Base-by-base conservation (phyloP, 2,329 filamentous ascomycete species). In the Fusarium staphyleae region DNA sequence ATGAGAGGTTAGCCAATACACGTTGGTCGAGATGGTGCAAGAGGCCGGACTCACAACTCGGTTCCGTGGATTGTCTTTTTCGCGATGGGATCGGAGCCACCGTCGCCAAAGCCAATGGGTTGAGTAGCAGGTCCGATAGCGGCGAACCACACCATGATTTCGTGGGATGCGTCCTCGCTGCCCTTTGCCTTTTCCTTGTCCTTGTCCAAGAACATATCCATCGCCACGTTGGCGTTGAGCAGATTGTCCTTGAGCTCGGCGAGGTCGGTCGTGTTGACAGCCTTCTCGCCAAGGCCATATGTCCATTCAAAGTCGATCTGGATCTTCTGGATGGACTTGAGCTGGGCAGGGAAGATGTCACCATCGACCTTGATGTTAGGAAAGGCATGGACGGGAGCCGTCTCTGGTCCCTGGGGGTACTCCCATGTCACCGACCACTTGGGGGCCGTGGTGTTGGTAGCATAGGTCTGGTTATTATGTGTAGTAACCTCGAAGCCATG, bases 101-200 rank as follows among this genome's bases (percentile, higher is more conserved):
- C 48, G 1, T 70, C 40, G 12, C 53, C 45, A 3, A 66, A 66
- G 34, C 81, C 82, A 54, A 83, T 75, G 19, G 81, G 78, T 55
- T 81, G 75, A 1, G 81, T 76, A 2, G 76, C 69, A 2, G 68
- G 13, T 3, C 81, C 81, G 39, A 78, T 77, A 4, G 71, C 69
- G 3, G 75, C 81, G 55, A 85, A 77, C 81, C 80, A 84, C 29
- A 85, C 75, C 81, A 84, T 84, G 70, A 85, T 73, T 71, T 85
- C 82, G 70, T 77, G 80, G 9, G 64, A 61, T 3, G 82, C 77
- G 4, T 72, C 71, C 1, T 66, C 66, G 34, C 74, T 78, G 66
- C 78, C 67, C 35, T 67, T 52, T 0, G 82, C 71, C 1, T 67
- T 74, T 1, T 57, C 62, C 47, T 74, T 66, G 65, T 81, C 74